A percentile compares a stretch with the other conserved stretches of the same genome.
These are phyloP conservation scores for Volvox reticuliferus DNA, from an alignment of 139 green algal genomes.

Conservation along the genomic window DNA sequence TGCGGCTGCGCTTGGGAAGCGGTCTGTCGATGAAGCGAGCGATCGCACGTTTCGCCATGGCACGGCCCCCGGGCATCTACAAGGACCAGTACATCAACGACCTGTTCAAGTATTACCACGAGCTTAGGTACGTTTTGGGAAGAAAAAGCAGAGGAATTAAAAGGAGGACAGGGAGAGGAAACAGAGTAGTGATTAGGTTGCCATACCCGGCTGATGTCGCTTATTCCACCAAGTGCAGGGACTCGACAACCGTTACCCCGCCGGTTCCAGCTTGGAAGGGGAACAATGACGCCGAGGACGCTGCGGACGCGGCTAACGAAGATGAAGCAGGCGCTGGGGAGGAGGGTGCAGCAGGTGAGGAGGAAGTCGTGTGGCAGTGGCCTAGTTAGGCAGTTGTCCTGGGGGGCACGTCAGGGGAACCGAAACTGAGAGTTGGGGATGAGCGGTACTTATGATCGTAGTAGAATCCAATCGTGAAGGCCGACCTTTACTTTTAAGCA, in stretches of 20 bases:
- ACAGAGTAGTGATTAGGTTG: no score
- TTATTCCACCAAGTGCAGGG: not conserved
- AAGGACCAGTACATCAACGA: slow-evolving; percentile 95
- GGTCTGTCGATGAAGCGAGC: slow-evolving; percentile 63
- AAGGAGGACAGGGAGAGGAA: no score
- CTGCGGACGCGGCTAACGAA: slow-evolving; percentile 46
- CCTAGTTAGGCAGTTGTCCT: no score
- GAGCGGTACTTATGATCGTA: no score
- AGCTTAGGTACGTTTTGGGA: slow-evolving; percentile 46
- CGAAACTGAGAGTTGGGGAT: no score
- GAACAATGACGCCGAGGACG: slow-evolving; percentile 52
- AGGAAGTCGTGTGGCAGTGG: no score
- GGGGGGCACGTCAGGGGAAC: no score
- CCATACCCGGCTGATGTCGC: no score
- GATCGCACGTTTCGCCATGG: slow-evolving; percentile 79
- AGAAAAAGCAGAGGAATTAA: no score
- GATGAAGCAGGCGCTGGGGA: not conserved
- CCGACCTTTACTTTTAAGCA: no score
- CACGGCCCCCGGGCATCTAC: slow-evolving; percentile 95
- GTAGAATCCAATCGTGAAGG: no score
- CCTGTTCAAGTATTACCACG: slow-evolving; percentile 92
- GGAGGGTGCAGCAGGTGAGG: not conserved
- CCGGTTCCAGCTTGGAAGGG: slow-evolving; percentile 83
- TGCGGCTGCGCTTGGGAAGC: slow-evolving; percentile 53
- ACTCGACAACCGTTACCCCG: slow-evolving; percentile 26